Evolutionary conservation across 345 rosid genomes (phyloP), one percentile per base, ranked within the genome.

Genomic region (Dovyalis caffra): DNA sequence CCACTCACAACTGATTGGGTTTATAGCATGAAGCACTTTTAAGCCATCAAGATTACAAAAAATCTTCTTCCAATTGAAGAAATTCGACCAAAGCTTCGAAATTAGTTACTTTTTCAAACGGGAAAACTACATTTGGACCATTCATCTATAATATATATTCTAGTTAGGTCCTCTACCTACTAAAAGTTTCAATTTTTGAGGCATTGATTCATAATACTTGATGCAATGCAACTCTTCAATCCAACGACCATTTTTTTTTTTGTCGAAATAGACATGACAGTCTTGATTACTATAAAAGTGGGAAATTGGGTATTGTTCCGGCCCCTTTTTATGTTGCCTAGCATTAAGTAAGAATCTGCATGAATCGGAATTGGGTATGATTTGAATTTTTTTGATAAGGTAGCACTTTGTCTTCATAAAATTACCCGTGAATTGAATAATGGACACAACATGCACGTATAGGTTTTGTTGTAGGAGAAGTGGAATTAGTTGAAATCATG

Each of bases 401-500:
- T 23, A n/a, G 25, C 25, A n/a, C 14, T 56, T 56, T 23, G 26
- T 28, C 61, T 3, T 8, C 28, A 9, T 23, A 9, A 6, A 64
- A 2, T 64, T 23, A 11, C 47, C 69, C 4, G 32, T 12, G 40
- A 31, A 34, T 9, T 16, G 40, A 64, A 34, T 64, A 34, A 8
- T 37, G 25, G 4, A 8, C 45, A 33, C 47, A 8, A n/a, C n/a
- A n/a, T n/a, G n/a, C 61, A 56, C 3, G n/a, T n/a, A 23, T n/a
- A 28, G 60, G 1, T 8, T 1, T 8, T 43, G 47, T 12, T 10
- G 47, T 0, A 43, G 12, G 65, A 45, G 7, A 15, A n/a, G 23
- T 49, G 77, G 62, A 25, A 61, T 34, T 62, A 29, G 66, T 58
- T 38, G 68, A 66, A 74, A 79, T 66, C 70, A 67, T 69, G 57